Conservation (phyloP, 176 grass and related monocot genomes). For the Triticum dicoccoides region DNA sequence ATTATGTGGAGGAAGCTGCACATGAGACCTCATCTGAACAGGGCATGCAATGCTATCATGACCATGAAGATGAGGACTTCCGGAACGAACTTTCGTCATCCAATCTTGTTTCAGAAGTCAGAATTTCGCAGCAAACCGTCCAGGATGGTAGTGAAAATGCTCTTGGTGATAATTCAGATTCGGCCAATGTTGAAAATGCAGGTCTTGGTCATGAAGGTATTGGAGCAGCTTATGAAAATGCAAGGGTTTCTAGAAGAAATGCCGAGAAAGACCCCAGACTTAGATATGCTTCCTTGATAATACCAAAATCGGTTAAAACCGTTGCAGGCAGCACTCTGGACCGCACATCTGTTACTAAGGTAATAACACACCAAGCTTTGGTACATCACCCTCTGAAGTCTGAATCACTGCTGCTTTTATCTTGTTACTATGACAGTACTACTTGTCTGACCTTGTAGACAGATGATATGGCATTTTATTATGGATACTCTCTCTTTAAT, state of each 20-base stretch:
- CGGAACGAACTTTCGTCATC: slow-evolving; percentile 22
- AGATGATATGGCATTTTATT: not conserved
- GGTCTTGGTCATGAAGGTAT: slow-evolving; percentile 8
- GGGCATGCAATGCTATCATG: slow-evolving; percentile 25
- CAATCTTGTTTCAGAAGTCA: slow-evolving; percentile 20
- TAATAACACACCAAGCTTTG: slow-evolving; percentile 22
- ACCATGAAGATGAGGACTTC: slow-evolving; percentile 25
- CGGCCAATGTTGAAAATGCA: not conserved
- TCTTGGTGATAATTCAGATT: slow-evolving; percentile 1
- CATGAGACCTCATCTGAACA: slow-evolving; percentile 31
- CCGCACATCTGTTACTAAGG: slow-evolving; percentile 45
- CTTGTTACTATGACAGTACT: not conserved
- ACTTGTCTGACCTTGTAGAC: not conserved
- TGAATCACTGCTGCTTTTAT: not conserved
- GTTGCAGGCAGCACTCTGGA: slow-evolving; percentile 26
- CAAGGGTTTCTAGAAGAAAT: slow-evolving; percentile 29
- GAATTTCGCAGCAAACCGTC: slow-evolving; percentile 33
- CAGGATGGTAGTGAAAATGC: slow-evolving; percentile 33
- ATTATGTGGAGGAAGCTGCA: slow-evolving; percentile 35
- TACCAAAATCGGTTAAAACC: slow-evolving; percentile 41
- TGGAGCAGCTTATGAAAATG: slow-evolving; percentile 23
- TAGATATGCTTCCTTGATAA: slow-evolving; percentile 32
- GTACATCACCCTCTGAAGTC: not conserved
- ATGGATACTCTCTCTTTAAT: not conserved
- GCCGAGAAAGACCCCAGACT: slow-evolving; percentile 27